These are phyloP conservation scores for Yamadazyma conglobata DNA, from an alignment of 1,139 yeast species.

Conservation along the genomic window DNA sequence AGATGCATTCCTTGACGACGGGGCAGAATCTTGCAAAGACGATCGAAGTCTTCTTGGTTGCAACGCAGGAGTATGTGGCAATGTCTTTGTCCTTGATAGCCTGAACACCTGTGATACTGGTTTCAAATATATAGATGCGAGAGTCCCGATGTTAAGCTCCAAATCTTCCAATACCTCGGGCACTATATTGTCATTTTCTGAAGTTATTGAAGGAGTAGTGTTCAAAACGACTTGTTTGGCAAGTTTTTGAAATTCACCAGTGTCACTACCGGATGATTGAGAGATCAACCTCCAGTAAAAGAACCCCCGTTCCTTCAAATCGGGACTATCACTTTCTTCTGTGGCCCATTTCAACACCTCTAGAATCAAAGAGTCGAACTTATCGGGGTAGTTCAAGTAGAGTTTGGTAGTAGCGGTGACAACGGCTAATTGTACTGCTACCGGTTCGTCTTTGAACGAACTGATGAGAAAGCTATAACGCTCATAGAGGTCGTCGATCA, in stretches of 20 bases:
- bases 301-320: conserved; percentile 78
- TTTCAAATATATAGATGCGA: conserved; percentile 80
- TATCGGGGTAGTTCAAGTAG: conserved; percentile 55
- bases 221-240: conserved; percentile 59
- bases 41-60: conserved; percentile 20
- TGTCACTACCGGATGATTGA: conserved; percentile 26
- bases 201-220: conserved; percentile 58
- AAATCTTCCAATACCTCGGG: conserved; percentile 72
- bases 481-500: conserved; percentile 44
- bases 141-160: conserved; percentile 74
- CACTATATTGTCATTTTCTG: conserved; percentile 70
- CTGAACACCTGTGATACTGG: conserved; percentile 81
- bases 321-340: conserved; percentile 74
- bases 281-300: conserved; percentile 84
- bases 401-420: conserved; percentile 74
- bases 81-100: conserved; percentile 49
- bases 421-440: conserved; percentile 70
- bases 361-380: conserved; percentile 57
- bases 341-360: conserved; percentile 67
- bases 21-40: neutral
- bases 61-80: conserved; percentile 66
- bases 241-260: conserved; percentile 34
- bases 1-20: conserved; percentile 9
- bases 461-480: conserved; percentile 45
- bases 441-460: conserved; percentile 56